These are phyloP conservation scores for Gossypium mustelinum DNA, from an alignment of 345 rosid genomes.

Conservation along the genomic window DNA sequence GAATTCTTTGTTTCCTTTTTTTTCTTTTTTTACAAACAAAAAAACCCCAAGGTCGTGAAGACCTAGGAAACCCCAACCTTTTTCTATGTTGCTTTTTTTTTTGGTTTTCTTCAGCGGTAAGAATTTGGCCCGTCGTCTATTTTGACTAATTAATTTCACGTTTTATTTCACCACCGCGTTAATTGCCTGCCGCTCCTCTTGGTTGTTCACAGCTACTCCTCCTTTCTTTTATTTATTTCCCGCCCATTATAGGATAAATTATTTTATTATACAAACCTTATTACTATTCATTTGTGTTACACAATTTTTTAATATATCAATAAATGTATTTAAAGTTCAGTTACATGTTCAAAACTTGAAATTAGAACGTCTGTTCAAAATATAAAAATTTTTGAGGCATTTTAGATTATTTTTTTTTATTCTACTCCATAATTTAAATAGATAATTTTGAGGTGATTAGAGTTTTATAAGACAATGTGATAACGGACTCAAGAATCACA, in stretches of 20 bases:
- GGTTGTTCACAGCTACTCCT: conserved; percentile 1
- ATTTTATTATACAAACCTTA: background rate
- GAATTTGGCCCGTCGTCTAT: conserved; percentile 18
- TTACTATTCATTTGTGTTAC: background rate
- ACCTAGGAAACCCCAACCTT: conserved; percentile 28
- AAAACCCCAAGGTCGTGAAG: conserved; percentile 18
- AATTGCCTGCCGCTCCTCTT: conserved; percentile 18
- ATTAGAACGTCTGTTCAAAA: too few species aligned
- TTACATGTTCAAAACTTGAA: too few species aligned
- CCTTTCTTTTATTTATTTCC: background rate
- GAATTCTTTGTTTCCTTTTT: too few species aligned
- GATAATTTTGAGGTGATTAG: too few species aligned
- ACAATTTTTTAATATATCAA: too few species aligned
- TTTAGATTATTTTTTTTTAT: too few species aligned
- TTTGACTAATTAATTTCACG: conserved; percentile 26
- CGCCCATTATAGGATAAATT: too few species aligned
- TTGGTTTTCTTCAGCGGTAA: background rate
- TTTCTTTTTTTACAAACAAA: background rate
- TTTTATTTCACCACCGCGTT: conserved; percentile 11
- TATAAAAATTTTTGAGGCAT: too few species aligned
- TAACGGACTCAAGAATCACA: too few species aligned
- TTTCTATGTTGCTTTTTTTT: background rate
- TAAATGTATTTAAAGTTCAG: too few species aligned
- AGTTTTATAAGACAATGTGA: too few species aligned
- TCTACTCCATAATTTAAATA: too few species aligned